Base-by-base conservation (phyloP, 192 early-diverging fungal genomes). In the Rhizoclosmatium sp. region DNA sequence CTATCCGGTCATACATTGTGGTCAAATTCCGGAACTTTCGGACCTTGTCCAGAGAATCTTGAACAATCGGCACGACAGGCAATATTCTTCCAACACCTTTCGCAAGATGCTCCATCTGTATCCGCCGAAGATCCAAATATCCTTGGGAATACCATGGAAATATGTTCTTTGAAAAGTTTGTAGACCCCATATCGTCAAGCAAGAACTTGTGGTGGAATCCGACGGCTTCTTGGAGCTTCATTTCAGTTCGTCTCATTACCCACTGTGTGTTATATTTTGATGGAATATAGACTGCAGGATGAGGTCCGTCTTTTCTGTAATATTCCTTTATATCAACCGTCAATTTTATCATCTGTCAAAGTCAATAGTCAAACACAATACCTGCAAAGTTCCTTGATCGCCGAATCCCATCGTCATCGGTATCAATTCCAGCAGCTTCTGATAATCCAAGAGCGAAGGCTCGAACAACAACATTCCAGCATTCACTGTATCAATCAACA, bases 191-290 rank as follows among this genome's bases (percentile, higher is more conserved):
- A 7, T n/a, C 5, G 69, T 71, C 69, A 40, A 14, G 16, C 4
- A 71, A 71, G 56, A 71, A 71, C 39, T 71, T 71, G 51, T 71
- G 69, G 51, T 71, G 69, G 21, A 71, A 48, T 23, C 49, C 69
- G 40, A 71, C 69, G 21, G 69, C 69, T 3, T 56, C 51, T 10
- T 23, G 12, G 5, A 71, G 69, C 69, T 71, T 49, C 47, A 23
- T 7, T 14, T 71, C 16, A 4, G 69, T 54, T 9, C 69, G 47
- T 21, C 56, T 46, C 7, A 21, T 7, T 10, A 71, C 69, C 69
- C 69, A 71, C 39, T 71, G 69, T 31, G 69, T 71, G 51, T 71
- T 71, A 31, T 47, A 71, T 1, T 14, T 4, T 4, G 47, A 19
- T 31, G 69, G 51, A 19, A 58, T 54, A 47, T 31, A 56, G 4